Conservation (phyloP, 139 green algal genomes). For the Marvania coccoides region DNA sequence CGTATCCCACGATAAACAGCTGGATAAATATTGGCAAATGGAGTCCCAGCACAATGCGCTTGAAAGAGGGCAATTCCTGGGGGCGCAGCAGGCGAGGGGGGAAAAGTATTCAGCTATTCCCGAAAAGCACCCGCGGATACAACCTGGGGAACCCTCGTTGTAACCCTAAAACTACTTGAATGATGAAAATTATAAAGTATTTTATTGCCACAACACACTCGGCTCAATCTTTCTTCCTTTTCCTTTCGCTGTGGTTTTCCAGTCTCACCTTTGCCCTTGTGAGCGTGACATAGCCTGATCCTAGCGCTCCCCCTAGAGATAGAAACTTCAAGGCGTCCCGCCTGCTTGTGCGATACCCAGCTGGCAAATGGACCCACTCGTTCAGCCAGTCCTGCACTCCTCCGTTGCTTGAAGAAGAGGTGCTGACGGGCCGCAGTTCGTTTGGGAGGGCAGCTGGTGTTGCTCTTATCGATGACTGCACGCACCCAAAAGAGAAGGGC, state of each 20-base stretch:
- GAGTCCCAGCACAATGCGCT: constrained; percentile 19
- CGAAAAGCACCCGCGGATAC: too few relatives aligned
- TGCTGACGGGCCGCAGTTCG: not conserved
- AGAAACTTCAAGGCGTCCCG: constrained; percentile 46
- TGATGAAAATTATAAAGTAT: too few relatives aligned
- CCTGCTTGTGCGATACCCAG: constrained; percentile 41
- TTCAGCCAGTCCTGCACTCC: constrained; percentile 26
- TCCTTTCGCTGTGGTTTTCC: too few relatives aligned
- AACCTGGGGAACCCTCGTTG: too few relatives aligned
- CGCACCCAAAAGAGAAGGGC: not conserved
- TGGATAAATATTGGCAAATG: constrained; percentile 32
- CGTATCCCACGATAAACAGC: constrained; percentile 34
- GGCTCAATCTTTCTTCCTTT: too few relatives aligned
- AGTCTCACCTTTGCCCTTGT: constrained; percentile 40
- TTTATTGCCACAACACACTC: too few relatives aligned
- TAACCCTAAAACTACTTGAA: too few relatives aligned
- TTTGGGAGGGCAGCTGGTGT: not conserved
- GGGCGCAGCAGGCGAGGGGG: not conserved
- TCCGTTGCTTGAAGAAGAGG: too few relatives aligned
- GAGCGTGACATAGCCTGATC: constrained; percentile 20
- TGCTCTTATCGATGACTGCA: too few relatives aligned
- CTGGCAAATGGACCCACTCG: constrained; percentile 30
- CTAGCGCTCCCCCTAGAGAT: constrained; percentile 26
- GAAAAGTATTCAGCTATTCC: too few relatives aligned
- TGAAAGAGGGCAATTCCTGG: constrained; percentile 15